Base-by-base conservation (phyloP, 1,284 basidiomycete genomes). In the Afroboletus lepidellus region DNA sequence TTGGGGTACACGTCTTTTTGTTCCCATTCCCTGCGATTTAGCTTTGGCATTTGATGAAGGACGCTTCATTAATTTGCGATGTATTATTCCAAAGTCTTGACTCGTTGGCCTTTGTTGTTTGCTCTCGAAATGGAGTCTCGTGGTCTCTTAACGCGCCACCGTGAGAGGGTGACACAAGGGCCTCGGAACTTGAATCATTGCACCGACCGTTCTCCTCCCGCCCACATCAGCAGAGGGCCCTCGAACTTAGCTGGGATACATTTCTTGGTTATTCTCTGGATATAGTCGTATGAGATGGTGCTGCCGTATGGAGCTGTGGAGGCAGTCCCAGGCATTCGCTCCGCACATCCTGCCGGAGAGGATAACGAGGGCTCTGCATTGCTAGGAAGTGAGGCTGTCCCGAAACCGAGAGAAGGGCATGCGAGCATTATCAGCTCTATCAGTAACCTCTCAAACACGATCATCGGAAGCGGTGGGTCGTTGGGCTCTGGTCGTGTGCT, bases 361-460 rank as follows among this genome's bases (percentile, higher is more conserved):
- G 80, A 84, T 42, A 62, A 57, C 43, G 79, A 78, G 57, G 69
- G 63, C 74, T 77, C 76, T 60, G 74, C 81, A 15, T 69, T 89
- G 43, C 72, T 90, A 20, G 79, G 80, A 32, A 72, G 68, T 27
- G 72, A 72, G 46, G 60, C 72, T 13, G 57, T 61, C 8, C 54
- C 59, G 25, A 69, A 57, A 60, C 54, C 18, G 67, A 76, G 60
- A 41, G 84, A 88, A 36, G 88, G 88, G 0, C 80, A 83, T 68
- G 89, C 86, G 24, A 80, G 72, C 41, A 69, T 91, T 29, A 60
- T 75, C 23, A 88, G 87, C 58, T 84, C 80, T 53, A 77, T 88
- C 46, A 83, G 87, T 57, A 94, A 94, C 63, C 73, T 94, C 48
- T 76, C 84, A 41, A 92, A 95, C 63, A 95, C 92, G 0, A 92